phyloP scores from a whole-genome alignment of 2,329 filamentous ascomycete genomes.

The Fusarium sp. region DNA sequence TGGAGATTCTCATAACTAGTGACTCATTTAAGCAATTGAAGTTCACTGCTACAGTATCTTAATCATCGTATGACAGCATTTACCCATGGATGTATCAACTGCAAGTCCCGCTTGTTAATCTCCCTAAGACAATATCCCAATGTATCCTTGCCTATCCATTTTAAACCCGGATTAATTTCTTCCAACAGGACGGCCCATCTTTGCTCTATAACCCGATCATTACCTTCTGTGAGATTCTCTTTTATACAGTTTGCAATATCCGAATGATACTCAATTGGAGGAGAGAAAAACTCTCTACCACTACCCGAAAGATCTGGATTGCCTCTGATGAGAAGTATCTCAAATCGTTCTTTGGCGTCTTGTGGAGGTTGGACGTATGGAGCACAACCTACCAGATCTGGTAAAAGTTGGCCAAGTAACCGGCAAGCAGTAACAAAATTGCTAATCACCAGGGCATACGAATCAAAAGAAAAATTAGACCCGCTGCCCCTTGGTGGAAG shows the following conservation, averaged over 20 bases:
- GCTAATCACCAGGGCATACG: accelerated
- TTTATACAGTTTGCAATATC: too few relatives aligned
- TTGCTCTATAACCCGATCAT: too few relatives aligned
- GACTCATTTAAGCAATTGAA: too few relatives aligned
- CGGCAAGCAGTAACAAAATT: background rate
- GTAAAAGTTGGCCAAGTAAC: background rate
- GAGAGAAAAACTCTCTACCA: too few relatives aligned
- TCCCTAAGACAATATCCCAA: background rate
- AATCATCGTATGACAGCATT: too few relatives aligned
- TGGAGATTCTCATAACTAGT: too few relatives aligned
- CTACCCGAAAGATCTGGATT: background rate
- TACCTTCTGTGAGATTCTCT: too few relatives aligned
- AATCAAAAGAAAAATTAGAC: too few relatives aligned
- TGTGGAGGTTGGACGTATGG: accelerated
- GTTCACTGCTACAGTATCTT: too few relatives aligned
- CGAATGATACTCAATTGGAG: too few relatives aligned
- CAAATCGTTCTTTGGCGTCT: background rate
- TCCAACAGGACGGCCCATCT: accelerated
- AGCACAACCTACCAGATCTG: too few relatives aligned
- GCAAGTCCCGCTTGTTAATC: accelerated
- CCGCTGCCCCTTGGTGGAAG: too few relatives aligned
- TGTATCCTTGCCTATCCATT: accelerated
- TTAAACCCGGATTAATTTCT: accelerated
- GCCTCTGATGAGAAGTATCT: accelerated
- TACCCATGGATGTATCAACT: background rate